Evolutionary conservation across 768 basidiomycete genomes (phyloP).

Genomic region (Macrolepiota dolichaula): DNA sequence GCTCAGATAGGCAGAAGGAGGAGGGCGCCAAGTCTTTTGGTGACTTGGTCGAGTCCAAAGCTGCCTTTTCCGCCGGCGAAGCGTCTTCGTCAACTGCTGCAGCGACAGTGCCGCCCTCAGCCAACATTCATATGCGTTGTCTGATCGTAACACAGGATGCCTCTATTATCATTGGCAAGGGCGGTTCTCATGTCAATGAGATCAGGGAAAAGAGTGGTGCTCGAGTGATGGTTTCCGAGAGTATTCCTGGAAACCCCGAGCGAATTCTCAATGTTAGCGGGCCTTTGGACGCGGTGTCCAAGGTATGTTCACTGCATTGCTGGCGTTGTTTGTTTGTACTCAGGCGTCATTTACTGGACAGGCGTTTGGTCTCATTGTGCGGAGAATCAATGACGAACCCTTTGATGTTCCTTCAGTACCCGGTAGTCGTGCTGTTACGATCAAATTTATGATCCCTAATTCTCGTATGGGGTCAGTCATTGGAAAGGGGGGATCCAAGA

Average conservation of each 20-base stretch:
- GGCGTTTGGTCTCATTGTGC: constrained; percentile 98
- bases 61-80: constrained; percentile 44
- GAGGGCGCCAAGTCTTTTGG: constrained; percentile 32
- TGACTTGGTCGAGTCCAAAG: constrained; percentile 26
- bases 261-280: constrained; percentile 96
- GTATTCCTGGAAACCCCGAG: constrained; percentile 99
- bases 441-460: constrained; percentile 99
- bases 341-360: constrained; percentile 26
- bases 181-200: constrained; percentile 94
- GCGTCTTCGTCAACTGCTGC: constrained; percentile 47
- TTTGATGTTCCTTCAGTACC: constrained; percentile 98
- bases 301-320: constrained; percentile 49
- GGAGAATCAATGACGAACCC: constrained; percentile 98
- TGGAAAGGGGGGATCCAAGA: constrained; percentile 95
- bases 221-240: constrained; percentile 95
- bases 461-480: constrained; percentile 99
- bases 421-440: constrained; percentile 96
- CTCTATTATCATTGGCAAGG: constrained; percentile 97
- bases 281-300: constrained; percentile 96
- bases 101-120: constrained; percentile 54
- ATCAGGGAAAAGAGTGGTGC: constrained; percentile 98
- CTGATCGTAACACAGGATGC: constrained; percentile 99
- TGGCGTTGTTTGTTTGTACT: not conserved
- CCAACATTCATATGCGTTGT: constrained; percentile 95
- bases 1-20: constrained; percentile 41